Percentiles rank a stretch among this genome's conserved stretches.
These are phyloP conservation scores for Cadophora gregata DNA, from an alignment of 2,329 filamentous ascomycete species.

Conservation along the genomic window DNA sequence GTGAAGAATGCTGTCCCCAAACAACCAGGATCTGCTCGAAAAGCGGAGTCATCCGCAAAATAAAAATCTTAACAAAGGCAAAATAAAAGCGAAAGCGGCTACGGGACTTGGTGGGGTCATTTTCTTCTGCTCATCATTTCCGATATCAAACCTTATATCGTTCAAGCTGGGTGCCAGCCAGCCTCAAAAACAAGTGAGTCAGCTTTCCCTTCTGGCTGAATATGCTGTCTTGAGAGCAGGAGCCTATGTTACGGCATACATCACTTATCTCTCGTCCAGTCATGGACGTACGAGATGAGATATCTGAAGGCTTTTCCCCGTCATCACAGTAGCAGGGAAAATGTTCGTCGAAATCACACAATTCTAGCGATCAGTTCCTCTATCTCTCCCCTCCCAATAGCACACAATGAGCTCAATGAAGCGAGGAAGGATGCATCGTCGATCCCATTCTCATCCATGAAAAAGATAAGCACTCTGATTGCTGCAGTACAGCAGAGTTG, in stretches of 20 bases:
- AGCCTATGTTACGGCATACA: conserved; percentile 5
- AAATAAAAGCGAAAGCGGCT: background rate
- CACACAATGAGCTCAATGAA: background rate
- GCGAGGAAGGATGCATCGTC: conserved; percentile 20
- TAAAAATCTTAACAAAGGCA: background rate
- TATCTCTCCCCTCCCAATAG: conserved; percentile 9
- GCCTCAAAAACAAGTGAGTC: background rate
- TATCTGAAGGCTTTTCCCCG: background rate
- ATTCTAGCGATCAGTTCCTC: background rate
- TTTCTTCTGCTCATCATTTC: background rate
- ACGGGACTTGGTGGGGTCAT: background rate
- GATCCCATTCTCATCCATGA: conserved; percentile 15
- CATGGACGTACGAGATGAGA: background rate
- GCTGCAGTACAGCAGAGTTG: background rate
- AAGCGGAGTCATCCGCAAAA: background rate
- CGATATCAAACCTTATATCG: conserved; percentile 6
- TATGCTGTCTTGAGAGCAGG: background rate
- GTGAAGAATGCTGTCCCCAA: background rate
- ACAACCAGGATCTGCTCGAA: background rate
- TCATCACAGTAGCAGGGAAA: background rate
- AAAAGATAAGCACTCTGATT: conserved; percentile 22
- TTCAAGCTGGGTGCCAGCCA: background rate
- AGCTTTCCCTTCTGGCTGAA: background rate
- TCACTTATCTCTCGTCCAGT: background rate
- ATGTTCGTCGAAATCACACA: background rate